Base-by-base conservation (phyloP, 2,329 filamentous ascomycete species). In the Penicillium occitanis region DNA sequence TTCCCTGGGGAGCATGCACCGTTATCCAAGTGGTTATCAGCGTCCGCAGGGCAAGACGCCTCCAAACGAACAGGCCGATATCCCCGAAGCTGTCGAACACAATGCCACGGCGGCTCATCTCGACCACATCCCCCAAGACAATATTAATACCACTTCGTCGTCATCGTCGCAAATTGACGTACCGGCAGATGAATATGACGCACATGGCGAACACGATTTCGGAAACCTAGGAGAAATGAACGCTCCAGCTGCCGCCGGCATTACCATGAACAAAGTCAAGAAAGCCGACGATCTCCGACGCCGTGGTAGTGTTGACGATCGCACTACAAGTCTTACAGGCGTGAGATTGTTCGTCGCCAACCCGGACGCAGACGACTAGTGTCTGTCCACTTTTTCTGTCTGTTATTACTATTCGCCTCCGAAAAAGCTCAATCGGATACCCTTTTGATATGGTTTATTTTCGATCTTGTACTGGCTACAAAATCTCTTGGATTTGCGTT, bases 191-290 rank as follows among this genome's bases (percentile, higher is more conserved):
- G 61, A 64, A 6, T 57, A 72, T 17, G 74, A 72, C 48, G 77
- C 74, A 59, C 76, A 80, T 35, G 77, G 80, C 46, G 84, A 86
- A 68, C 82, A 85, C 66, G 81, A 79, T 63, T 88, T 88, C 72
- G 86, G 85, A 30, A 79, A 80, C 5, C 73, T 86, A 44, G 83
- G 82, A 22, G 81, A 84, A 37, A 82, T 88, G 75, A 74, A 79
- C 70, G 76, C 79, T 64, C 77, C 82, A 1, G 79, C 71, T 68
- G 76, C 80, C 11, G 78, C 75, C 25, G 79, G 72, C 44, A 68
- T 74, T 2, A 78, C 79, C 13, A 70, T 75, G 40, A 72, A 78
- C 28, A 80, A 81, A 64, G 76, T 74, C 30, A 78, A 78, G 50
- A 79, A 75, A 65, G 76, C 77, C 10, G 80, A 82, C 19, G 81